Evolutionary conservation across 164 flowering plant genomes (phyloP), one percentile per base, ranked within the genome.

Genomic region (Chloranthus sessilifolius): DNA sequence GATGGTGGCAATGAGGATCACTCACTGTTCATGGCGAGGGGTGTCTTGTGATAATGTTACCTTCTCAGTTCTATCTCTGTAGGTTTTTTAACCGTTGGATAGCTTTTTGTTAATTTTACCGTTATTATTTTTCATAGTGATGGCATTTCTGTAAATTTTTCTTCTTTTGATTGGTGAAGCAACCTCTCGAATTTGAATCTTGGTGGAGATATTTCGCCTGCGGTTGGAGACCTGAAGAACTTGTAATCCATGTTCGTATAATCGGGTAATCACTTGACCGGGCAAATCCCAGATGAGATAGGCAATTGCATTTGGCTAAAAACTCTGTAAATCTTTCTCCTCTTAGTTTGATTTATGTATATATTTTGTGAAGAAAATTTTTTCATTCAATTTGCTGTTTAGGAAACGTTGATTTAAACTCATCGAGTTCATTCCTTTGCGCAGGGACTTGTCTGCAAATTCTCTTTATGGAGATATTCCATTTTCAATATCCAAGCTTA

Each of bases 231-330:
- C 54, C 63, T 91, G 70, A 70, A 47, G 58, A 67, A 71, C 46
- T 59, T 91, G 53, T 75, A 78, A 37, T 72, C 75, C 14, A 47
- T 88, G 98, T 91, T 70, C 9, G 78, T 29, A 2, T 15, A 10
- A 11, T 17, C 7, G 55, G 95, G 96, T 2, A 91, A 88, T 61
- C 74, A 61, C 9, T 51, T 91, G 34, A 79, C 79, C 0, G 96
- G 98, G 26, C 96, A 83, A 75, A 85, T 91, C 11, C 98, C 98
- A 1, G 98, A 88, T 71, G 98, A 91, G 61, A 79, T 91, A 25
- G 96, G 96, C 36, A 68, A 85, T 68, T 85, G 95, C 47, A 71
- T 51, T 21, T 62, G 62, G 16, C 72, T 91, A 14, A 48, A 54
- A 27, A 33, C 54, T 10, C 59, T 91, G 98, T 91, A 83, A n/a